Conservation (phyloP, 2,329 filamentous ascomycete species). For the Beauveria asiatica region DNA sequence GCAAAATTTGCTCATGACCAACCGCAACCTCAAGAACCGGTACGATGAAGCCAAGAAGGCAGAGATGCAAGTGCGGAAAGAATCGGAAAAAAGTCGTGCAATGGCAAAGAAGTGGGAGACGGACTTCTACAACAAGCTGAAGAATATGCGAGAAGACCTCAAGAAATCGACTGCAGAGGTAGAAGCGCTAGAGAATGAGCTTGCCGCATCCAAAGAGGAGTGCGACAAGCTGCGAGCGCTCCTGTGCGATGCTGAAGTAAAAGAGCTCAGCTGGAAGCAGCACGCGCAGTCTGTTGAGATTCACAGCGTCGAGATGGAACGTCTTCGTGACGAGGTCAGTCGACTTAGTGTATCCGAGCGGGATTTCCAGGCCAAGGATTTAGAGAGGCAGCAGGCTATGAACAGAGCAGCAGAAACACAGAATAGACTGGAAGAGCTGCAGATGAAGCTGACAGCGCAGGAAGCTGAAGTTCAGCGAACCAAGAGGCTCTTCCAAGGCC, state of each 20-base stretch:
- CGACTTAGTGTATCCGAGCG: conserved; percentile 53
- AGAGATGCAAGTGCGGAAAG: conserved; percentile 61
- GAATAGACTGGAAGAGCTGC: conserved; percentile 49
- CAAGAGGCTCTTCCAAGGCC: conserved; percentile 36
- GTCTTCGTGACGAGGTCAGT: conserved; percentile 49
- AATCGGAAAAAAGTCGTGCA: conserved; percentile 61
- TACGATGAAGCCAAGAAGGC: conserved; percentile 64
- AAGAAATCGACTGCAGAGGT: conserved; percentile 54
- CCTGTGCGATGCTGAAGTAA: conserved; percentile 60
- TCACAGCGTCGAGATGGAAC: conserved; percentile 51
- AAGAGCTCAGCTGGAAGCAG: conserved; percentile 56
- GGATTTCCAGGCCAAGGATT: conserved; percentile 55
- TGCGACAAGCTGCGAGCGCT: conserved; percentile 56
- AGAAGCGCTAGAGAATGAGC: conserved; percentile 46
- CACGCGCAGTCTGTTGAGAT: conserved; percentile 55
- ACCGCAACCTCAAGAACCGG: conserved; percentile 63
- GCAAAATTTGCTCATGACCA: conserved; percentile 70
- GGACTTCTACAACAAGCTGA: conserved; percentile 59
- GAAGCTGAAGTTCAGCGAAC: conserved; percentile 38
- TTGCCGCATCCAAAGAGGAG: conserved; percentile 51
- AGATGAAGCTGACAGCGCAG: conserved; percentile 45
- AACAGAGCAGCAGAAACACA: conserved; percentile 51
- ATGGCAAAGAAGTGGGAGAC: conserved; percentile 72
- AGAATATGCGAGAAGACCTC: conserved; percentile 59
- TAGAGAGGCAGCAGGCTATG: conserved; percentile 47